A percentile compares a stretch with the other conserved stretches of the same genome.
Evolutionary conservation across 2,329 filamentous ascomycete species (phyloP).

Genomic region (Myotisia sp.): DNA sequence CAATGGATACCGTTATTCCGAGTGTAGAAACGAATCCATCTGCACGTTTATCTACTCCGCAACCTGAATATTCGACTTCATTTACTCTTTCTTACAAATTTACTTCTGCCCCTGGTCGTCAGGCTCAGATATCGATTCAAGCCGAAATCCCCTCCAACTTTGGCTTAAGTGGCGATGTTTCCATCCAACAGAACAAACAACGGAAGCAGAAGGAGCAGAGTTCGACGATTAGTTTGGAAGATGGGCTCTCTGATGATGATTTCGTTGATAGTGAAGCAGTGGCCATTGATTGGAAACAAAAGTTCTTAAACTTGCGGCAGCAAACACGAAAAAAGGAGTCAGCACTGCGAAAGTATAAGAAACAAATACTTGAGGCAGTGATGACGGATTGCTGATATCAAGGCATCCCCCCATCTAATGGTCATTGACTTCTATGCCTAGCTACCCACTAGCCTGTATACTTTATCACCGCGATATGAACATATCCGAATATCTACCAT

Average conservation of each 20-base stretch:
- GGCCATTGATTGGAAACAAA: conserved; percentile 25
- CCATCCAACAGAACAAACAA: not conserved
- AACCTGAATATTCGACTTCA: not conserved
- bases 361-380: conserved; percentile 30
- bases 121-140: not conserved
- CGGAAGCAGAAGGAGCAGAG: not conserved
- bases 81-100: conserved; percentile 8
- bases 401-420: too few species aligned
- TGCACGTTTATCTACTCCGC: not conserved
- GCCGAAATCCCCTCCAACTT: conserved; percentile 1
- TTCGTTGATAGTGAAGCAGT: conserved; percentile 17
- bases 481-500: too few species aligned
- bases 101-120: conserved; percentile 1
- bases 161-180: not conserved
- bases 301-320: conserved; percentile 24
- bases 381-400: conserved; percentile 16
- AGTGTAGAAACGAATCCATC: not conserved
- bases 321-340: conserved; percentile 28
- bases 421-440: too few species aligned
- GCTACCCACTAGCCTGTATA: too few species aligned
- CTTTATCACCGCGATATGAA: too few species aligned
- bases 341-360: conserved; percentile 27
- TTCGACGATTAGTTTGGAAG: not conserved
- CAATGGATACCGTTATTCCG: not conserved
- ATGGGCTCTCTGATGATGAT: conserved; percentile 16